Conservation (phyloP, 495 filamentous ascomycete genomes). For the Paragyromitra xinjiangensis region DNA sequence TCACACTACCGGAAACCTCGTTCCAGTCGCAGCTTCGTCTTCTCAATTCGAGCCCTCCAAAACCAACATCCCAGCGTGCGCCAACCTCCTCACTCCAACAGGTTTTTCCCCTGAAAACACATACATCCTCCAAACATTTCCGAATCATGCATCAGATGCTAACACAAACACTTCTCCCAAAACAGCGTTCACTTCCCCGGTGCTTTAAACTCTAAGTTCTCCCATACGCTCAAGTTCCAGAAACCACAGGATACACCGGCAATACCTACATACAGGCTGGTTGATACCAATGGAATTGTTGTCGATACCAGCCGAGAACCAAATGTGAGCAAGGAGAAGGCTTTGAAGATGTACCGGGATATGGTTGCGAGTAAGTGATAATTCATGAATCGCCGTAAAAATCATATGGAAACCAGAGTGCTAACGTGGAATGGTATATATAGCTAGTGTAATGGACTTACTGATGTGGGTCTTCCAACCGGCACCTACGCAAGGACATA, state of each 20-base stretch:
- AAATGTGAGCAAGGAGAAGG: slow-evolving; percentile 73
- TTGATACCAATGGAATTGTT: slow-evolving; percentile 82
- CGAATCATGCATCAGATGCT: not conserved
- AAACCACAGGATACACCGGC: slow-evolving; percentile 71
- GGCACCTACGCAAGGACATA: not conserved
- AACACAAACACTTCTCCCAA: slow-evolving; percentile 56
- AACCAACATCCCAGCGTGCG: slow-evolving; percentile 34
- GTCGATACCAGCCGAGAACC: slow-evolving; percentile 73
- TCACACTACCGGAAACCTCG: not conserved
- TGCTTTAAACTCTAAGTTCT: slow-evolving; percentile 94
- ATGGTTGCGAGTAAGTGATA: slow-evolving; percentile 70
- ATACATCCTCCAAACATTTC: not conserved
- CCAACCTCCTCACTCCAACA: slow-evolving; percentile 52
- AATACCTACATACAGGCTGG: slow-evolving; percentile 84
- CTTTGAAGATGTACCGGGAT: slow-evolving; percentile 67
- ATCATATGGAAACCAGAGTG: not conserved
- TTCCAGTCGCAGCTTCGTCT: slow-evolving; percentile 30
- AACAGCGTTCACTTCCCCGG: slow-evolving; percentile 87
- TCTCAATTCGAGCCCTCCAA: slow-evolving; percentile 35
- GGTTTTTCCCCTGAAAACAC: slow-evolving; percentile 23
- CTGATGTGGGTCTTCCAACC: slow-evolving; percentile 37
- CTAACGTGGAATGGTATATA: slow-evolving; percentile 72
- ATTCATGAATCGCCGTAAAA: not conserved
- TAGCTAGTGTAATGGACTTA: slow-evolving; percentile 53
- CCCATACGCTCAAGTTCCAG: slow-evolving; percentile 76